These are phyloP conservation scores for Cotoneaster glaucophyllus DNA, from an alignment of 306 rosid genomes.

Conservation along the genomic window DNA sequence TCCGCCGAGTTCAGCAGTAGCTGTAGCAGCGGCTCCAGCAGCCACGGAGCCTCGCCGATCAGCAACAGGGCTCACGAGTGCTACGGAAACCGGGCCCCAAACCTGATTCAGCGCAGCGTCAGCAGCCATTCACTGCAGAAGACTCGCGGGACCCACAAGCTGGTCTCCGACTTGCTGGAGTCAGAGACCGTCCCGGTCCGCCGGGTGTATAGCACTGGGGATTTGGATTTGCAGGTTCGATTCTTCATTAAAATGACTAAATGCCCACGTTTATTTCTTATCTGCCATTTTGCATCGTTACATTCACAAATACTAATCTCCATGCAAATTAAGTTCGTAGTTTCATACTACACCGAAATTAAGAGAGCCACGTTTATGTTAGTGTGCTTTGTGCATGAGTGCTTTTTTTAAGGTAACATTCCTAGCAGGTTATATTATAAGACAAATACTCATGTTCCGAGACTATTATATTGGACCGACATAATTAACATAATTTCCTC, in stretches of 20 bases:
- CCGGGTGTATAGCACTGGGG: constrained; percentile 63
- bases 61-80: not conserved
- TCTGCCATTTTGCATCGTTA: not conserved
- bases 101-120: constrained; percentile 46
- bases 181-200: constrained; percentile 37
- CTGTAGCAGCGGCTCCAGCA: constrained; percentile 54
- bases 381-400: not conserved
- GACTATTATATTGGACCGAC: not conserved
- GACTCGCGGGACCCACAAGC: constrained; percentile 33
- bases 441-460: not conserved
- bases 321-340: not conserved
- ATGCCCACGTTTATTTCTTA: not conserved
- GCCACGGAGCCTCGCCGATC: constrained; percentile 37
- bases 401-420: too few species aligned
- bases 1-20: constrained; percentile 29
- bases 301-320: not conserved
- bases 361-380: not conserved
- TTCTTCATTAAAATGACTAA: not conserved
- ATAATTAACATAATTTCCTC: not conserved
- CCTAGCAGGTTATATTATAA: too few species aligned
- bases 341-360: not conserved
- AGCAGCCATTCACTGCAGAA: constrained; percentile 50
- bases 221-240: constrained; percentile 57
- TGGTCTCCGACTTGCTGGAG: constrained; percentile 28
- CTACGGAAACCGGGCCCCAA: not conserved